Evolutionary conservation across 2,329 filamentous ascomycete species (phyloP).

Genomic region (Fusarium sp.): DNA sequence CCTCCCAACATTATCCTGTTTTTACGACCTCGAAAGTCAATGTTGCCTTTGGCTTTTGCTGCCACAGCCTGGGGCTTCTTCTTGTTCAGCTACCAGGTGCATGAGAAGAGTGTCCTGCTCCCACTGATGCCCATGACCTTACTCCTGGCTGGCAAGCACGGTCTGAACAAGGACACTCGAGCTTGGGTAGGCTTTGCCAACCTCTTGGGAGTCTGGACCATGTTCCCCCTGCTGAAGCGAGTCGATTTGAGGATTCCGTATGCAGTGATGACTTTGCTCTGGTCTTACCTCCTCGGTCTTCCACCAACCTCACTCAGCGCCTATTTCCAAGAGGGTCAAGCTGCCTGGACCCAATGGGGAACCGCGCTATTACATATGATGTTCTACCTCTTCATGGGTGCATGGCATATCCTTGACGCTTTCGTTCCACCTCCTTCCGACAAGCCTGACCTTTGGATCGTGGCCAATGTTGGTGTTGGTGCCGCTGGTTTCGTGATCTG

Average conservation of each 20-base stretch:
- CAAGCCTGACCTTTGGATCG: conserved; percentile 96
- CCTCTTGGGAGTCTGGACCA: conserved; percentile 88
- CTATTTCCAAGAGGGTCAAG: conserved; percentile 69
- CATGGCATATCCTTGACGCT: conserved; percentile 84
- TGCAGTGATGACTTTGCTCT: conserved; percentile 83
- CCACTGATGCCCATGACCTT: conserved; percentile 95
- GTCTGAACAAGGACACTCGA: conserved; percentile 79
- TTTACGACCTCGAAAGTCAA: conserved; percentile 78
- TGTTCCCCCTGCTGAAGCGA: conserved; percentile 89
- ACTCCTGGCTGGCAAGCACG: conserved; percentile 81
- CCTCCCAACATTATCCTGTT: conserved; percentile 86
- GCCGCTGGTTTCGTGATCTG: conserved; percentile 87
- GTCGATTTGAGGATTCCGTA: conserved; percentile 90
- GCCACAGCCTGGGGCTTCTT: conserved; percentile 97
- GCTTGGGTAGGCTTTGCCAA: conserved; percentile 98
- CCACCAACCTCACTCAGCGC: conserved; percentile 80
- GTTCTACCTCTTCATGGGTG: conserved; percentile 83
- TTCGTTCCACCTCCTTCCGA: conserved; percentile 74
- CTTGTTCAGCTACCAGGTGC: conserved; percentile 96
- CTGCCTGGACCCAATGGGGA: conserved; percentile 58
- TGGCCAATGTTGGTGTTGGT: conserved; percentile 88
- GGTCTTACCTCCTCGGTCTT: conserved; percentile 90
- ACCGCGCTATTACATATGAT: conserved; percentile 77
- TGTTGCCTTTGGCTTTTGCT: conserved; percentile 84
- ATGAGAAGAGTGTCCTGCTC: conserved; percentile 96